phyloP scores from a whole-genome alignment of 2,329 filamentous ascomycete genomes.

The Arachnopeziza araneosa region DNA sequence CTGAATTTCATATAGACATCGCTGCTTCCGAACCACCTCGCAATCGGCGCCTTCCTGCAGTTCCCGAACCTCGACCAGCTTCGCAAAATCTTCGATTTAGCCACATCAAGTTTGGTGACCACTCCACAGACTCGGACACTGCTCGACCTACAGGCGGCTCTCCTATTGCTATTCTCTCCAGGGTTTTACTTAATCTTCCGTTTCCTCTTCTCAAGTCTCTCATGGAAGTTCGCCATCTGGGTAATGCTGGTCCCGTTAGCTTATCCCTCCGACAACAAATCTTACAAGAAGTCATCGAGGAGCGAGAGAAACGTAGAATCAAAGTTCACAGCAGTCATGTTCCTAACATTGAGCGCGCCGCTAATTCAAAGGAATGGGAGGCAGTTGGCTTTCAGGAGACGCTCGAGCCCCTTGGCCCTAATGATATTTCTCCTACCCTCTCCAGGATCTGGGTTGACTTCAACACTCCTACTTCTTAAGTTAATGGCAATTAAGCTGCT shows the following conservation, averaged over 20 bases:
- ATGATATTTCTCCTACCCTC: neutral
- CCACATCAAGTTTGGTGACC: slow-evolving; percentile 67
- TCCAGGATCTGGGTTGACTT: slow-evolving; percentile 1
- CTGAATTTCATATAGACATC: slow-evolving; percentile 51
- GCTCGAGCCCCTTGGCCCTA: slow-evolving; percentile 9
- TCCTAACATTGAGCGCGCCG: slow-evolving; percentile 24
- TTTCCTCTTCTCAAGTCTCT: slow-evolving; percentile 60
- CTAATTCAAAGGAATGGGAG: slow-evolving; percentile 27
- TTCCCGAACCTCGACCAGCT: slow-evolving; percentile 21
- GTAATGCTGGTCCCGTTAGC: slow-evolving; percentile 45
- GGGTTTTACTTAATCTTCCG: slow-evolving; percentile 63
- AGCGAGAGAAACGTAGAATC: slow-evolving; percentile 51
- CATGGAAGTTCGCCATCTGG: slow-evolving; percentile 55
- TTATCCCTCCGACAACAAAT: slow-evolving; percentile 41
- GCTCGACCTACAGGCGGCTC: slow-evolving; percentile 27
- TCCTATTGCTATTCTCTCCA: slow-evolving; percentile 49
- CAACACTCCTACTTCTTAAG: neutral
- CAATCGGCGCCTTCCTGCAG: slow-evolving; percentile 40
- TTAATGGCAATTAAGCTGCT: neutral
- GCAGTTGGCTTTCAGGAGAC: slow-evolving; percentile 31
- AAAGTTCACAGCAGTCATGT: slow-evolving; percentile 20
- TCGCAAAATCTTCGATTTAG: slow-evolving; percentile 48
- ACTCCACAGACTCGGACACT: slow-evolving; percentile 34
- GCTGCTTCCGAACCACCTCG: slow-evolving; percentile 41
- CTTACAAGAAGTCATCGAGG: slow-evolving; percentile 45